phyloP scores from a whole-genome alignment of 129 eudicot species.

The Escallonia rubra region DNA sequence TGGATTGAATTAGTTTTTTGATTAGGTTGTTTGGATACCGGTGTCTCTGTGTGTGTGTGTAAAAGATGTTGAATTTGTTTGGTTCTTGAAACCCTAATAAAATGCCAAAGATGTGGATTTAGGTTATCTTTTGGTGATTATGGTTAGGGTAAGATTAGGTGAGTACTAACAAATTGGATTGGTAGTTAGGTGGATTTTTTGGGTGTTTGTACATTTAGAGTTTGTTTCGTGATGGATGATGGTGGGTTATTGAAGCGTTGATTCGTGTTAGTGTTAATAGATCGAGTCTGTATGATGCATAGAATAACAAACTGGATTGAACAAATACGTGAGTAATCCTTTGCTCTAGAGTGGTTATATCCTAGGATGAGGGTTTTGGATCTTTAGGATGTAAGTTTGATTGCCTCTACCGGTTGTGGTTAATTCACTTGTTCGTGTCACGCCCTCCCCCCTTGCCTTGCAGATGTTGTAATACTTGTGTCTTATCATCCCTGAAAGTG shows the following conservation, averaged over 20 bases:
- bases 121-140: neutral
- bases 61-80: neutral
- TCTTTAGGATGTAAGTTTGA: neutral
- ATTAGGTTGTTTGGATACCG: neutral
- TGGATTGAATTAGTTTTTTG: neutral
- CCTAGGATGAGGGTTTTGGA: slow-evolving; percentile 2
- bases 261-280: too few relatives aligned
- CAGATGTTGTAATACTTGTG: neutral
- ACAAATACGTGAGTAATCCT: neutral
- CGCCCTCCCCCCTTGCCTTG: neutral
- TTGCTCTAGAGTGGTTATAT: neutral
- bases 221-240: neutral
- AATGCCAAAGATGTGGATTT: neutral
- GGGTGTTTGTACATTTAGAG: slow-evolving; percentile 3
- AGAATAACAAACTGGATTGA: neutral
- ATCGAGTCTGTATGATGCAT: too few relatives aligned
- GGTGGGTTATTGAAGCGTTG: too few relatives aligned
- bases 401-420: neutral
- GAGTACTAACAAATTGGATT: neutral
- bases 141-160: neutral
- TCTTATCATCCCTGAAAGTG: too few relatives aligned
- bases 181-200: neutral
- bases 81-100: neutral
- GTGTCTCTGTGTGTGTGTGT: too few relatives aligned
- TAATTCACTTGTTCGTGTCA: neutral